Conservation (phyloP, 768 basidiomycete species). For the Boletus speciosus region DNA sequence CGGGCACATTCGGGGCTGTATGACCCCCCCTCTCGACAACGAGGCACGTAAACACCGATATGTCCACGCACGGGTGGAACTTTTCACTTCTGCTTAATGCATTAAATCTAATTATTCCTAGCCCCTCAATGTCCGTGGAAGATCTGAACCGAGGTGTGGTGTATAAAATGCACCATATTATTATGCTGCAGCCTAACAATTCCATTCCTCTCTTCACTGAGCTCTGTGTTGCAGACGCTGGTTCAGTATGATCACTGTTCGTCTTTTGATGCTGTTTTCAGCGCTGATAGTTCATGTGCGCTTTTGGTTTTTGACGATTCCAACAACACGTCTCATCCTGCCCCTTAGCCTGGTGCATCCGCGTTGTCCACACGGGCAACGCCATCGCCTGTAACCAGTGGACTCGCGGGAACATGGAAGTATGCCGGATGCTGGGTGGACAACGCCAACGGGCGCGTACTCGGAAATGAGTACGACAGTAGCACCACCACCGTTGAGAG, state of each 20-base stretch:
- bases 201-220: too few relatives aligned
- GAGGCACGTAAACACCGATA: slow-evolving; percentile 5
- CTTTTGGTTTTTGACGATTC: too few relatives aligned
- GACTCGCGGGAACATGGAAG: slow-evolving; percentile 53
- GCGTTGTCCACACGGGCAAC: neutral
- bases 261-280: neutral
- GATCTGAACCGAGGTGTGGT: neutral
- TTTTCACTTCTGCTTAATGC: neutral
- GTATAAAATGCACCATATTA: too few relatives aligned
- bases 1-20: neutral
- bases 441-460: slow-evolving; percentile 61
- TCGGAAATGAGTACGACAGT: slow-evolving; percentile 41
- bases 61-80: neutral
- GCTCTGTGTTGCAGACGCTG: neutral
- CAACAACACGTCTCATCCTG: neutral
- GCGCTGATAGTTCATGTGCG: neutral
- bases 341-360: neutral
- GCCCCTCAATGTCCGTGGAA: slow-evolving; percentile 27
- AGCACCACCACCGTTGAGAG: slow-evolving; percentile 50
- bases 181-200: neutral
- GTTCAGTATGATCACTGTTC: neutral
- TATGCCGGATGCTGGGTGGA: slow-evolving; percentile 74
- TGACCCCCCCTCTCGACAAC: neutral
- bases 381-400: slow-evolving; percentile 41
- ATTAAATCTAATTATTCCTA: neutral